phyloP scores from a whole-genome alignment of 2,329 filamentous ascomycete genomes.

The Beauveria scarabaeidicola region DNA sequence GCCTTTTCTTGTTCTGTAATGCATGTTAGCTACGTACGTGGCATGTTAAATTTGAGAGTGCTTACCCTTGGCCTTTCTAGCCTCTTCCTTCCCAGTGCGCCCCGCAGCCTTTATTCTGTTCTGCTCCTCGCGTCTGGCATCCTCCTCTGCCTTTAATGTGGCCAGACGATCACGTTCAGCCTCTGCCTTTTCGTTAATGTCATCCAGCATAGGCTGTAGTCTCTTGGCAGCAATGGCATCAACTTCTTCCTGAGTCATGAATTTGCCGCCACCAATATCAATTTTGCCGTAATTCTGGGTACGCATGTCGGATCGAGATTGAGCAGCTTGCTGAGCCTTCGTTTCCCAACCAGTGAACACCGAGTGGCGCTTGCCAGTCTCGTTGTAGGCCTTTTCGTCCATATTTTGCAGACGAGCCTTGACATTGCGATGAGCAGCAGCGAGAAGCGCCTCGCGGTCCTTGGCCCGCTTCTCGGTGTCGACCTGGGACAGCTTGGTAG shows the following conservation, averaged over 20 bases:
- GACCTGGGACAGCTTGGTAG: conserved; percentile 55
- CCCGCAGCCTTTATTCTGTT: conserved; percentile 40
- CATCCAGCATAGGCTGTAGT: conserved; percentile 75
- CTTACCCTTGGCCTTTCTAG: conserved; percentile 52
- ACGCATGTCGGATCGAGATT: conserved; percentile 54
- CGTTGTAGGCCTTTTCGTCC: conserved; percentile 69
- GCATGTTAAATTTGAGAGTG: conserved; percentile 5
- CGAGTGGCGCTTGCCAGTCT: conserved; percentile 66
- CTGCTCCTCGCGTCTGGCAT: conserved; percentile 44
- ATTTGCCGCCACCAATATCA: conserved; percentile 72
- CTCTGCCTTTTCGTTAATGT: conserved; percentile 73
- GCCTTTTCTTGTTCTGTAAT: conserved; percentile 34
- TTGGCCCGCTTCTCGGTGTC: conserved; percentile 65
- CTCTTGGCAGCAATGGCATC: conserved; percentile 69
- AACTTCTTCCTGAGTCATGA: conserved; percentile 68
- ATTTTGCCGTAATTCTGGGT: conserved; percentile 46
- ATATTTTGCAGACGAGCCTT: conserved; percentile 67
- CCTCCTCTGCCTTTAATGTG: conserved; percentile 54
- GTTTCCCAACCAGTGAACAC: conserved; percentile 70
- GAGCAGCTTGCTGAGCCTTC: conserved; percentile 62
- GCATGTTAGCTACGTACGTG: neutral
- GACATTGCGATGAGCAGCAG: conserved; percentile 80
- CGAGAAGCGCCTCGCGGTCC: conserved; percentile 68
- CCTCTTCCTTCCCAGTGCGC: conserved; percentile 44
- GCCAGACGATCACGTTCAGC: conserved; percentile 59